A percentile compares a stretch with the other conserved stretches of the same genome.
Evolutionary conservation across 2,329 filamentous ascomycete species (phyloP).

Genomic region (Colletotrichum chrysophilum): DNA sequence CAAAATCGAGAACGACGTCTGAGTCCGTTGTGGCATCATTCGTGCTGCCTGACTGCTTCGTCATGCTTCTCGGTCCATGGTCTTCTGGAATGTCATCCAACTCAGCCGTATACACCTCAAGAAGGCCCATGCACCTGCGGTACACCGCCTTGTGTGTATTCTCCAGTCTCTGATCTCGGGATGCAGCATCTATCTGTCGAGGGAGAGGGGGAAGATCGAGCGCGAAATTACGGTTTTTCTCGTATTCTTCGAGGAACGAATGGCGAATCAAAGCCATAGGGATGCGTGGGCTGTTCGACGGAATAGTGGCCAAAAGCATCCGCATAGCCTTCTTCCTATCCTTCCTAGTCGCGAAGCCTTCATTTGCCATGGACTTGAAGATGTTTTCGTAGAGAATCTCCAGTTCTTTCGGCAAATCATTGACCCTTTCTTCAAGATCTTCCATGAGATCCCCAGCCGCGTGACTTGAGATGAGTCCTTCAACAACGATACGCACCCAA

Average conservation of each 20-base stretch:
- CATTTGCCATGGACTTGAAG: neutral
- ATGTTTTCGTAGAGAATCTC: neutral
- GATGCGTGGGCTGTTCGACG: no score
- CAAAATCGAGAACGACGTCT: neutral
- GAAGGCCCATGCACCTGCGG: neutral
- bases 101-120: neutral
- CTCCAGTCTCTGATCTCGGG: neutral
- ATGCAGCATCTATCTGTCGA: accelerated
- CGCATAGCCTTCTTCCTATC: neutral
- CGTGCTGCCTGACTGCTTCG: neutral
- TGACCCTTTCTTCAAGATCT: neutral
- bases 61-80: neutral
- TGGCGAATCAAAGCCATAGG: neutral
- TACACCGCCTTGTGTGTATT: neutral
- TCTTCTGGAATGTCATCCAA: neutral
- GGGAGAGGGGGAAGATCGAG: neutral
- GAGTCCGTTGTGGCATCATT: accelerated
- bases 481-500: neutral
- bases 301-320: neutral
- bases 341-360: neutral
- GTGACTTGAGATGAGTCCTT: neutral
- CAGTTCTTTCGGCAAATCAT: neutral
- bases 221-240: neutral
- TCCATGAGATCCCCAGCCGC: neutral
- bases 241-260: neutral